Base-by-base conservation (phyloP, 2,329 filamentous ascomycete genomes). In the Monilinia fructicola region DNA sequence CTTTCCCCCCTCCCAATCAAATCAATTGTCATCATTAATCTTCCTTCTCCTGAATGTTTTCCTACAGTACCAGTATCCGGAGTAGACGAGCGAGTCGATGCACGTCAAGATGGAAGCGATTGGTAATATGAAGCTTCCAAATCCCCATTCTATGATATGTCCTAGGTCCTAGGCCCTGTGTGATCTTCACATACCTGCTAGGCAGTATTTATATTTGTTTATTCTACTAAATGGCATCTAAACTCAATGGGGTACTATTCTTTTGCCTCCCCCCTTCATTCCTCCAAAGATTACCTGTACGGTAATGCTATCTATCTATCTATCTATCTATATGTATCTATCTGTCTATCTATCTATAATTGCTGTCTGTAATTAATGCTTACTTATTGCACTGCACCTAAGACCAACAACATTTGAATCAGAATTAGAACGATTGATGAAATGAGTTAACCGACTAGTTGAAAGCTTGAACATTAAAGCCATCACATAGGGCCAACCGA, bases 1-100 rank as follows among this genome's bases (percentile, higher is more conserved):
- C 56, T 48, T 60, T 38, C 56, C 56, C 56, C 56, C 42, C 56
- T 59, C 42, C 56, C 56, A 48, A 59, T 59, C 42, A 59, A 58
- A 60, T 46, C 26, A 48, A 59, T 48, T 9, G 56, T 46, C 56
- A 48, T 40, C 56, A 59, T n/a, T 40, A 26, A 48, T 23, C 10
- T 18, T 38, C 28, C 42, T 6, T 50, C 56, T 50, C 44, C 56
- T 60, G 56, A 59, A 11, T 59, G n/a, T 54, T 38, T 2, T 12
- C 11, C 16, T 12, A 44, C 2, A 44, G 31, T n/a, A n/a, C n/a
- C n/a, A n/a, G n/a, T n/a, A n/a, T n/a, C n/a, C n/a, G n/a, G n/a
- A n/a, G n/a, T n/a, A n/a, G n/a, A n/a, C n/a, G n/a, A n/a, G 35
- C 42, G 42, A 48, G 56, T 46, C 18, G 21, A 46, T 59, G 21